A percentile compares a stretch with the other conserved stretches of the same genome.
These are phyloP conservation scores for Mortierella hygrophila DNA, from an alignment of 192 early-diverging fungal genomes.

Conservation along the genomic window DNA sequence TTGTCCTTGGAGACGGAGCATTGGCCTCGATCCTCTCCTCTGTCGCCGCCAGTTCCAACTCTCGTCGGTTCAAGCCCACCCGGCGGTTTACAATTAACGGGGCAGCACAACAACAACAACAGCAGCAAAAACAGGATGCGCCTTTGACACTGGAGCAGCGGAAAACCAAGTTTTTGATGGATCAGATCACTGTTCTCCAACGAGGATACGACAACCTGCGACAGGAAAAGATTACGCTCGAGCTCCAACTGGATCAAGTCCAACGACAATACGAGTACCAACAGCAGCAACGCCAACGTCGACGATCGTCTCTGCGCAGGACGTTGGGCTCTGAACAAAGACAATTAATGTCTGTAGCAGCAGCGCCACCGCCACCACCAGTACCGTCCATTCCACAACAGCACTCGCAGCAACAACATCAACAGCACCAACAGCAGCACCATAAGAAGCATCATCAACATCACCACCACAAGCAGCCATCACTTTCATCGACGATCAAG, in stretches of 20 bases:
- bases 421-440: not conserved
- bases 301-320: conserved; percentile 15
- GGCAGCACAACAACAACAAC: not conserved
- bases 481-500: not conserved
- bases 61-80: conserved; percentile 29
- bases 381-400: not conserved
- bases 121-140: conserved; percentile 5
- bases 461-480: not conserved
- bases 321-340: conserved; percentile 4
- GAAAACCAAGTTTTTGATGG: conserved; percentile 35
- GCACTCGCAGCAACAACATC: conserved; percentile 1
- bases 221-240: conserved; percentile 42
- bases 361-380: not conserved
- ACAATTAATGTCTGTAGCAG: not conserved
- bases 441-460: not conserved
- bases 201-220: conserved; percentile 39
- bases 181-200: conserved; percentile 46
- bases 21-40: conserved; percentile 31
- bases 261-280: conserved; percentile 36
- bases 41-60: conserved; percentile 21
- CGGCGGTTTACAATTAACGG: conserved; percentile 40
- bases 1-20: conserved; percentile 21
- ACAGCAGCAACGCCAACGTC: conserved; percentile 34
- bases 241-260: conserved; percentile 37
- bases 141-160: conserved; percentile 30